phyloP scores from a whole-genome alignment of 2,329 filamentous ascomycete genomes.

The Ophiocordyceps robertsii region DNA sequence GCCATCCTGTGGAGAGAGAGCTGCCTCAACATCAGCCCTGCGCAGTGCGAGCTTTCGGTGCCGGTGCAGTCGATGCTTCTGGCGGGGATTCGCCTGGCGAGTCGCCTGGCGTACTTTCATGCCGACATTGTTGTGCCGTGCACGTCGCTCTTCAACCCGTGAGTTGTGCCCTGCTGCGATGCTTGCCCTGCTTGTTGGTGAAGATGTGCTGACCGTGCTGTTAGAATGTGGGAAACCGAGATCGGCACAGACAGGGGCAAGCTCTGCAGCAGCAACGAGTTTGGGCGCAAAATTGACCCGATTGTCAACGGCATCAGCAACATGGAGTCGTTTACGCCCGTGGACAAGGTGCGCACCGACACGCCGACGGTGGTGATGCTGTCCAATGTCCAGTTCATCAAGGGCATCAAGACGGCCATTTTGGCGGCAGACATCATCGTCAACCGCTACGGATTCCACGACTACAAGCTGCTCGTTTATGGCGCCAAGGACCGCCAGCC shows the following conservation, averaged over 20 bases:
- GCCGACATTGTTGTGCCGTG: conserved; percentile 47
- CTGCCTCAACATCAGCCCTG: conserved; percentile 33
- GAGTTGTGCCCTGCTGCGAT: conserved; percentile 1
- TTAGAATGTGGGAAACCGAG: conserved; percentile 43
- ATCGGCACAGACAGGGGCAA: conserved; percentile 44
- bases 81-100: conserved; percentile 31
- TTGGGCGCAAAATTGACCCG: conserved; percentile 47
- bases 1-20: conserved; percentile 48
- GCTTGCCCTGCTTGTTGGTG: neutral
- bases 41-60: conserved; percentile 31
- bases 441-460: conserved; percentile 51
- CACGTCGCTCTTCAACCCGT: conserved; percentile 47
- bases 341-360: conserved; percentile 43
- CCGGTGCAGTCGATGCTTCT: conserved; percentile 34
- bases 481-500: conserved; percentile 50
- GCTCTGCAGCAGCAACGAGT: conserved; percentile 41
- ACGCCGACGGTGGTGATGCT: conserved; percentile 52
- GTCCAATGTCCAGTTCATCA: conserved; percentile 45
- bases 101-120: conserved; percentile 31
- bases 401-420: conserved; percentile 52
- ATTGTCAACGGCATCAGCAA: conserved; percentile 53
- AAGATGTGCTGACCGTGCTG: neutral
- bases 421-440: conserved; percentile 51
- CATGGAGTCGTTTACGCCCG: conserved; percentile 48
- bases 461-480: conserved; percentile 50